These are phyloP conservation scores for Lanmaoa pseudosensibilis DNA, from an alignment of 768 basidiomycete species.

Conservation along the genomic window DNA sequence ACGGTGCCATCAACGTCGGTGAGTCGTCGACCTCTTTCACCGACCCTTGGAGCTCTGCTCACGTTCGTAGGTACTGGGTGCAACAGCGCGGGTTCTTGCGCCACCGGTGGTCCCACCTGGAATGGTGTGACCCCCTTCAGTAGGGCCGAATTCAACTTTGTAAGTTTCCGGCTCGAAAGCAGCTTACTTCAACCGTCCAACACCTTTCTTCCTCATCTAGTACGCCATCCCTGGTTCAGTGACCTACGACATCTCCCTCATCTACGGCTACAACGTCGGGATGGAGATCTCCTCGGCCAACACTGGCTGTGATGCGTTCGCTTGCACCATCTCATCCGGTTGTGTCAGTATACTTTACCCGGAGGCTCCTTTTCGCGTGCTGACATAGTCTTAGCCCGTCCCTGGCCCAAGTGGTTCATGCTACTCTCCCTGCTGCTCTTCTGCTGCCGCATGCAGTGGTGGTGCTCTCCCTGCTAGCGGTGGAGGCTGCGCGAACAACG, in stretches of 20 bases:
- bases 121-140: conserved; percentile 33
- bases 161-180: conserved; percentile 2
- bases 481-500: conserved; percentile 30
- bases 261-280: conserved; percentile 36
- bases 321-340: conserved; percentile 33
- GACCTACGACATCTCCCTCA: conserved; percentile 36
- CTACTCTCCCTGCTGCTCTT: conserved; percentile 33
- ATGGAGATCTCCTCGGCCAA: conserved; percentile 35
- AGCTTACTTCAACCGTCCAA: background rate
- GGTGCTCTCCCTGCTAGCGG: conserved; percentile 30
- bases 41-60: background rate
- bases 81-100: conserved; percentile 21
- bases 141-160: conserved; percentile 36
- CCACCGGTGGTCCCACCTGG: conserved; percentile 33
- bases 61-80: conserved; percentile 30
- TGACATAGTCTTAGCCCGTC: conserved; percentile 26
- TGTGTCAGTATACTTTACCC: conserved; percentile 23
- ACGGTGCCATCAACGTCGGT: conserved; percentile 33
- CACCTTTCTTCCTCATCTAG: conserved; percentile 1
- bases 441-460: conserved; percentile 23
- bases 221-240: conserved; percentile 26
- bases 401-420: conserved; percentile 27
- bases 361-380: background rate
- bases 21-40: background rate
- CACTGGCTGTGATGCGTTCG: conserved; percentile 25